Evolutionary conservation across 768 basidiomycete species (phyloP).

Genomic region (Boletellus ananiceps): DNA sequence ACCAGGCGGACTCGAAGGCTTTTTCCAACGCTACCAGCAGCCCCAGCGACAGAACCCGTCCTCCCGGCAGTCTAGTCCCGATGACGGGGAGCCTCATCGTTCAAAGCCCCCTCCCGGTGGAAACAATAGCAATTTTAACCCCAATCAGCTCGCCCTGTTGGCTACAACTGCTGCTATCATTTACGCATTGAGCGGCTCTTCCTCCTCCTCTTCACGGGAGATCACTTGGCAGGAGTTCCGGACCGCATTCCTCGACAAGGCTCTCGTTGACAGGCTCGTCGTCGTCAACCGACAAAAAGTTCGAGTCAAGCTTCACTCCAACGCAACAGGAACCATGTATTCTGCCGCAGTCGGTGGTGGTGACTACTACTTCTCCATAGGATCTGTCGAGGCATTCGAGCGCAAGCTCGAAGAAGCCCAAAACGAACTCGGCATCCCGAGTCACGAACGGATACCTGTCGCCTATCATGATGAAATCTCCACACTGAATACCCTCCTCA

Average conservation of each 20-base stretch:
- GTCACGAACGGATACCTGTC: slow-evolving; percentile 91
- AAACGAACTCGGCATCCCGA: slow-evolving; percentile 85
- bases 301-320: slow-evolving; percentile 88
- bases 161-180: slow-evolving; percentile 59
- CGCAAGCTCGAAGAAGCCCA: slow-evolving; percentile 93
- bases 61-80: slow-evolving; percentile 24
- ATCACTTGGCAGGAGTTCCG: slow-evolving; percentile 99
- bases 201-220: slow-evolving; percentile 61
- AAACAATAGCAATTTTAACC: slow-evolving; percentile 48
- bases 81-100: slow-evolving; percentile 32
- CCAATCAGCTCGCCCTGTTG: slow-evolving; percentile 54
- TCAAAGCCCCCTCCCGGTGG: slow-evolving; percentile 44
- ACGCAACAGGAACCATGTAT: slow-evolving; percentile 77
- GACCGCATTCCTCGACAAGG: slow-evolving; percentile 94
- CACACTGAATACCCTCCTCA: slow-evolving; percentile 71
- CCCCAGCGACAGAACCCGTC: slow-evolving; percentile 32
- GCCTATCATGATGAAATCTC: slow-evolving; percentile 96
- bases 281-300: slow-evolving; percentile 91
- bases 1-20: slow-evolving; percentile 70
- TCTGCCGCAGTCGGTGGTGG: slow-evolving; percentile 51
- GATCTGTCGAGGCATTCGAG: slow-evolving; percentile 95
- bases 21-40: slow-evolving; percentile 64
- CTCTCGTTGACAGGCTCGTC: slow-evolving; percentile 87
- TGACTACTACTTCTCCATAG: slow-evolving; percentile 94
- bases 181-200: slow-evolving; percentile 51